Evolutionary conservation across 495 filamentous ascomycete species (phyloP), one percentile per base, ranked within the genome.

Genomic region (Neurospora terricola): DNA sequence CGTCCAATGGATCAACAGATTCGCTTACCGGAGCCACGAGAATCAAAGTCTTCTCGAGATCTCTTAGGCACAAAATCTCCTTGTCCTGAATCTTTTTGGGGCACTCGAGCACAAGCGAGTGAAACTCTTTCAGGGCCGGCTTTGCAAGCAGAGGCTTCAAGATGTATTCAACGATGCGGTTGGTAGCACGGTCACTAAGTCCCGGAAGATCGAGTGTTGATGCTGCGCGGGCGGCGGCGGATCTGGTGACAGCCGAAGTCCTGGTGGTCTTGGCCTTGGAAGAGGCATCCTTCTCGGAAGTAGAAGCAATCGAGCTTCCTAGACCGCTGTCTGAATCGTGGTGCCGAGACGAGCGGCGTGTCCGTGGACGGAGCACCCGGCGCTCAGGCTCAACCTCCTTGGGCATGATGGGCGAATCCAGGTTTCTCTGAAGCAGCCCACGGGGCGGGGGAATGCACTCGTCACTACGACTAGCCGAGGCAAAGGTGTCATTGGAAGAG

Each of bases 11-110:
- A 82, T 79, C 79, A 40, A 77, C 70, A 71, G 81, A 79, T 76
- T 82, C 82, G 96, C 94, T 95, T 88, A 96, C 94, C 75, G 92
- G 92, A 82, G 94, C 93, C 73, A 94, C 86, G 81, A 91, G 93
- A 75, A 97, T 87, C 69, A 97, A 83, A 14, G 91, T 93, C 87
- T 96, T 96, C 82, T 97, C 94, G 37, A 97, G 86, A 80, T 97
- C 94, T 78, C 94, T 87, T 11, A 97, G 88, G 82, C 91, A 96
- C 73, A 90, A 87, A 73, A 97, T 94, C 75, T 94, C 89, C 75
- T 92, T 93, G 69, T 90, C 87, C 38, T 89, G 88, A 77, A 97
- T 93, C 76, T 92, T 92, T 74, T 85, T 81, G 9, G 92, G 93
- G 76, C 93, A 89, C 76, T 92, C 89, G 72, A 90, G 83, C 69